Evolutionary conservation across 768 basidiomycete species (phyloP).

Genomic region (Hygrophorus russula): DNA sequence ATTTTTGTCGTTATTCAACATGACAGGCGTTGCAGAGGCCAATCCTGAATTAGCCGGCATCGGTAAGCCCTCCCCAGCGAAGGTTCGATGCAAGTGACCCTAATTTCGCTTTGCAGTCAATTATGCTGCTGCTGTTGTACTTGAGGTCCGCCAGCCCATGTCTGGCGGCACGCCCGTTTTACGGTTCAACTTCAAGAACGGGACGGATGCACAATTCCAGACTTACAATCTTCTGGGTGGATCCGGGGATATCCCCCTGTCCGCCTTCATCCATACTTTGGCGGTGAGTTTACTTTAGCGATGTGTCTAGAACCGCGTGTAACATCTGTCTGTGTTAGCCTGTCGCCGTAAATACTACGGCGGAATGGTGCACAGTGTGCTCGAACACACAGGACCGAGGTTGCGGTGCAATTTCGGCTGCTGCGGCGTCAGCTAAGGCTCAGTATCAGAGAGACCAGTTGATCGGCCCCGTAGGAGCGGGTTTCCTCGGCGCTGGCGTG

Average conservation of each 20-base stretch:
- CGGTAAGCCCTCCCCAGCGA: constrained; percentile 24
- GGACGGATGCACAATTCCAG: constrained; percentile 36
- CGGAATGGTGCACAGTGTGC: constrained; percentile 50
- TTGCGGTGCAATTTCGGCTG: no score
- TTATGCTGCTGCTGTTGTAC: constrained; percentile 44
- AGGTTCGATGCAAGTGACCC: not conserved
- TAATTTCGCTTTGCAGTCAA: constrained; percentile 29
- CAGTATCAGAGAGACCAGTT: no score
- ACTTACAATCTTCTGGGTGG: constrained; percentile 35
- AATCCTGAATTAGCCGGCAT: constrained; percentile 47
- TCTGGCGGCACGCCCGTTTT: constrained; percentile 37
- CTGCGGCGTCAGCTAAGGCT: no score
- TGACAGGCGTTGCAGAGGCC: constrained; percentile 46
- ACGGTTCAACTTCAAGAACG: constrained; percentile 63
- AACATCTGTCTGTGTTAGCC: constrained; percentile 22
- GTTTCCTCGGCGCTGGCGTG: no score
- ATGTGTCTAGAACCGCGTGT: not conserved
- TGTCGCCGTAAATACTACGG: constrained; percentile 36
- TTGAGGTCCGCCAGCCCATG: constrained; percentile 46
- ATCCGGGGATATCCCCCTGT: constrained; percentile 42
- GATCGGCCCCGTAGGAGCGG: no score
- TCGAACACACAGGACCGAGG: no score
- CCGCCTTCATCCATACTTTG: constrained; percentile 33
- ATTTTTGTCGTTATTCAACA: constrained; percentile 67
- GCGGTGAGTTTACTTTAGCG: constrained; percentile 15